These are phyloP conservation scores for Aureobasidium sp. DNA, from an alignment of 2,329 filamentous ascomycete species.

Conservation along the genomic window DNA sequence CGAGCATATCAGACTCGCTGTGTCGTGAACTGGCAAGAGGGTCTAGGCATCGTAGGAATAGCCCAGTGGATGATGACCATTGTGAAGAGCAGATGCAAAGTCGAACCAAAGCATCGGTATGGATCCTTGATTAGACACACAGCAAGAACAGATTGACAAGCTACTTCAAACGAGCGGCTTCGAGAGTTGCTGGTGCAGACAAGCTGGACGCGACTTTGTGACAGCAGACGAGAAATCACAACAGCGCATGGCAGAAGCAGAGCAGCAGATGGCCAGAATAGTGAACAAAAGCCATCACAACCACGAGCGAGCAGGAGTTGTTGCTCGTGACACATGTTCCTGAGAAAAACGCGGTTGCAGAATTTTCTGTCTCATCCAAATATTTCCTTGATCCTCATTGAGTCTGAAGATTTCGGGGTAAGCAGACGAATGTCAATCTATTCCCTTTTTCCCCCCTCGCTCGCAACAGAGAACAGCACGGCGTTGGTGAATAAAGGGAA, in stretches of 20 bases:
- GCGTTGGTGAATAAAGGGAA: neutral
- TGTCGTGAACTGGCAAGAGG: no score
- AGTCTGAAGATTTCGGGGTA: constrained; percentile 19
- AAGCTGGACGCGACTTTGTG: neutral
- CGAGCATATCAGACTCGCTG: no score
- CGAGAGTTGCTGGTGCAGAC: no score
- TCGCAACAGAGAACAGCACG: neutral
- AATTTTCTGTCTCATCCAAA: neutral
- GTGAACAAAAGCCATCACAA: neutral
- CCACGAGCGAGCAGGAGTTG: neutral
- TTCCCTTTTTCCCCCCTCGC: constrained; percentile 19
- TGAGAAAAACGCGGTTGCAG: neutral
- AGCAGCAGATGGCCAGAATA: neutral
- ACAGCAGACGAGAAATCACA: neutral
- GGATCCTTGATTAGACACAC: no score
- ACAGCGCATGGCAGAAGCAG: neutral
- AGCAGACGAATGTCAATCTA: constrained; percentile 20
- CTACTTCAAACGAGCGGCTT: no score
- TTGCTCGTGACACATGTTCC: neutral
- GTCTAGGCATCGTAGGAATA: neutral
- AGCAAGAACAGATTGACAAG: neutral
- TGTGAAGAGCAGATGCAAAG: neutral
- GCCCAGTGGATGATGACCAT: neutral
- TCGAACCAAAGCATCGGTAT: no score
- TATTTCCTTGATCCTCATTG: neutral